Evolutionary conservation across 2,329 filamentous ascomycete species (phyloP).

Genomic region (Fusarium verrucosum): DNA sequence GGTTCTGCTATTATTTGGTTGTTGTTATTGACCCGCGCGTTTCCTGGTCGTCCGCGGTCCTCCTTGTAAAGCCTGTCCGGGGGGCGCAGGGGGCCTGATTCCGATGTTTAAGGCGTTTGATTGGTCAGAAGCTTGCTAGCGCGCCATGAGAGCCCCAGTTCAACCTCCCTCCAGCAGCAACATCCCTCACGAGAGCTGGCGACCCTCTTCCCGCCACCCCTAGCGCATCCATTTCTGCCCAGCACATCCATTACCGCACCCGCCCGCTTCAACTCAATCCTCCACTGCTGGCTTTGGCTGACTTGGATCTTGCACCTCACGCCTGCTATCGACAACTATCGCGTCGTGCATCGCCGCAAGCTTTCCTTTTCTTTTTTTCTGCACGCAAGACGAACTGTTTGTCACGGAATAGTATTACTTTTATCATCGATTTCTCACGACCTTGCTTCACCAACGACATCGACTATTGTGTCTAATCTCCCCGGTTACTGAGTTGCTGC

Average conservation of each 20-base stretch:
- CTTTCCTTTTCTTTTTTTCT: constrained; percentile 17
- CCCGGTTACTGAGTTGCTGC: constrained; percentile 29
- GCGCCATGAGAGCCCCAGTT: constrained; percentile 38
- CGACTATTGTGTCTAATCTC: constrained; percentile 23
- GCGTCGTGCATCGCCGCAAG: constrained; percentile 31
- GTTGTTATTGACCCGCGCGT: constrained; percentile 46
- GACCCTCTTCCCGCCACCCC: constrained; percentile 43
- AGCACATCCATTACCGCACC: constrained; percentile 28
- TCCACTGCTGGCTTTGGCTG: constrained; percentile 30
- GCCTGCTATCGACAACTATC: constrained; percentile 28
- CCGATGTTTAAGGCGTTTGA: constrained; percentile 23
- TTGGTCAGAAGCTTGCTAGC: constrained; percentile 39
- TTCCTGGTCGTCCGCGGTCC: constrained; percentile 43
- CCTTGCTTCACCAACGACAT: constrained; percentile 22
- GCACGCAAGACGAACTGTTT: neutral
- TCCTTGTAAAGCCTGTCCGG: constrained; percentile 25
- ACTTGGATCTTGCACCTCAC: constrained; percentile 39
- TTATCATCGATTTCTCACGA: constrained; percentile 13
- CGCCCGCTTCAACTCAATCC: constrained; percentile 36
- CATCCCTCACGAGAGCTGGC: constrained; percentile 40
- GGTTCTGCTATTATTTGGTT: constrained; percentile 41
- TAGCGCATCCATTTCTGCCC: constrained; percentile 34
- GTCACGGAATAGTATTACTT: constrained; percentile 16
- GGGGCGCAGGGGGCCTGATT: constrained; percentile 24
- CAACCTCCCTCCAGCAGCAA: constrained; percentile 44